A percentile compares a stretch with the other conserved stretches of the same genome.
phyloP scores from a whole-genome alignment of 768 basidiomycete species.

The Inosperma sp. region DNA sequence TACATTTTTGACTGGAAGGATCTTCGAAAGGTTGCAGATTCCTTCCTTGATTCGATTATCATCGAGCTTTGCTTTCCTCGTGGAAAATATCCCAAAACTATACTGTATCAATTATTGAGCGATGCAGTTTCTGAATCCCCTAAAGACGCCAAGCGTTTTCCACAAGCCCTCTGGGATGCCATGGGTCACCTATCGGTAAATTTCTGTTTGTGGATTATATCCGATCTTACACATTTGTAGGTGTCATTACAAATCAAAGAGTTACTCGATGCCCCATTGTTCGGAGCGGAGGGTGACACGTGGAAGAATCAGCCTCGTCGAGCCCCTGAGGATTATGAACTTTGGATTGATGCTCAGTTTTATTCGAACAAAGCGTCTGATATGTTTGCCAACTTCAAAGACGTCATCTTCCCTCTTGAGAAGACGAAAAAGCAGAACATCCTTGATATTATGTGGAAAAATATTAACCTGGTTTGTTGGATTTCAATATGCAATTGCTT shows the following conservation, averaged over 20 bases:
- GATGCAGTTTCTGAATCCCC: slow-evolving; percentile 74
- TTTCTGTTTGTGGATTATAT: slow-evolving; percentile 6
- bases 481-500: neutral
- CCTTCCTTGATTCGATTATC: slow-evolving; percentile 80
- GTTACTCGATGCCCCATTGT: slow-evolving; percentile 56
- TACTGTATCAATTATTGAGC: slow-evolving; percentile 62
- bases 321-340: slow-evolving; percentile 58
- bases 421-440: slow-evolving; percentile 46
- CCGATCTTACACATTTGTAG: slow-evolving; percentile 31
- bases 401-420: slow-evolving; percentile 54
- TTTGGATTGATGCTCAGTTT: slow-evolving; percentile 67
- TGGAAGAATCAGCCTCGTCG: slow-evolving; percentile 48
- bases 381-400: slow-evolving; percentile 46
- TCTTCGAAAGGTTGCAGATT: slow-evolving; percentile 60
- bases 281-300: slow-evolving; percentile 48
- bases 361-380: slow-evolving; percentile 56
- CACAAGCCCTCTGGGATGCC: slow-evolving; percentile 76
- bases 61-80: slow-evolving; percentile 77
- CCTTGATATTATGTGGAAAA: slow-evolving; percentile 61
- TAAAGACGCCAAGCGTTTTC: slow-evolving; percentile 68
- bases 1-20: slow-evolving; percentile 63
- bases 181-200: slow-evolving; percentile 75
- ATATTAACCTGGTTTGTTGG: slow-evolving; percentile 51
- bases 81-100: slow-evolving; percentile 59
- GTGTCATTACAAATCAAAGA: slow-evolving; percentile 62